Evolutionary conservation across 2,329 filamentous ascomycete genomes (phyloP), one percentile per base, ranked within the genome.

Genomic region (Xylaria arbuscula): DNA sequence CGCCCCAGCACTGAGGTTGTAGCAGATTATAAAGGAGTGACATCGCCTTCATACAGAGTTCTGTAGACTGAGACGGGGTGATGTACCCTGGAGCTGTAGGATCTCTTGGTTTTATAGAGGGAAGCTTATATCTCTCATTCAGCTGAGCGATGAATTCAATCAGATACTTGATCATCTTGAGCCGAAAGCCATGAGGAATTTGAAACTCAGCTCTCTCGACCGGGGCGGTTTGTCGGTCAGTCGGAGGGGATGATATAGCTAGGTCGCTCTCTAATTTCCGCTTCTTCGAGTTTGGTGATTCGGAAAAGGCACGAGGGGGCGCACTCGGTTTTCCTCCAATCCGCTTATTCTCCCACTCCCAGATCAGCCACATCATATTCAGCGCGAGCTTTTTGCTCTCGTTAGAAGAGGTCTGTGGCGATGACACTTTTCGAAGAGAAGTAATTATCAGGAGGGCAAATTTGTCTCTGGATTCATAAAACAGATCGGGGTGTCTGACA

Each of bases 121-220:
- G 91, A 24, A 94, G 87, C 22, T 90, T 90, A 78, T 92, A 98
- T 40, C 94, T 89, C 80, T 98, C 96, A 19, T 92, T 91, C 24
- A 98, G 85, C 59, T 93, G 92, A 1, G 94, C 94, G 73, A 98
- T 97, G 80, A 98, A 98, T 69, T 96, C 93, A 36, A 98, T 92
- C 38, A 99, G 87, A 76, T 98, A 99, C 80, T 97, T 98, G 56
- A 98, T 87, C 83, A 99, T 91, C 79, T 93, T 91, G 51, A 90
- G 87, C 22, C 94, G 89, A 62, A 92, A 89, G 1, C 87, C 79
- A 0, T 86, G 78, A 9, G 92, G 88, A 32, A 95, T 90, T 69
- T 87, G 84, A 73, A 92, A 94, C 64, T 94, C 92, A 0, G 82
- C 80, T 68, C 85, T 85, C 57, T 90, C 89, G 32, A 80, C 78